phyloP scores from a whole-genome alignment of 208 protist genomes.

The Trypanosoma avium region DNA sequence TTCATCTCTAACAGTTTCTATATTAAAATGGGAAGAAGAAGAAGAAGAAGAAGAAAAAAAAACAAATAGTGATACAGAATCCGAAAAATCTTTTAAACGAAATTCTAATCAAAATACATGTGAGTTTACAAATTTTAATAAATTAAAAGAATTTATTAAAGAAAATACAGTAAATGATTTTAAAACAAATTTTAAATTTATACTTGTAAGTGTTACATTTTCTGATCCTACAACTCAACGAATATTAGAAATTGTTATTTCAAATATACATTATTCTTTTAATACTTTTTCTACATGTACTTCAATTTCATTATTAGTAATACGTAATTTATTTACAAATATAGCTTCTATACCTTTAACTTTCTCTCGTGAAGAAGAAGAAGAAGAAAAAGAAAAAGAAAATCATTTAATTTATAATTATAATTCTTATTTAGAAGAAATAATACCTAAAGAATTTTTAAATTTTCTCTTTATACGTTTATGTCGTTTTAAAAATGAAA shows the following conservation, averaged over 20 bases:
- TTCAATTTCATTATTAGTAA: constrained; percentile 14
- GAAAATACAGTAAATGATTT: background rate
- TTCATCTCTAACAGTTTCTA: constrained; percentile 2
- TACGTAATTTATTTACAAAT: constrained; percentile 16
- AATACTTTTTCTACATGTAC: constrained; percentile 2
- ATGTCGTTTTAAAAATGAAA: background rate
- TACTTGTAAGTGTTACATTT: constrained; percentile 20
- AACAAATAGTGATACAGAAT: background rate
- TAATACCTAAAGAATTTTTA: constrained; percentile 12
- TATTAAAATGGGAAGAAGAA: constrained; percentile 17
- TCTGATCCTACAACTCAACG: background rate
- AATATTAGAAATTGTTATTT: constrained; percentile 18
- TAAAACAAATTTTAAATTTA: background rate
- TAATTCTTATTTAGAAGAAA: too few relatives aligned
- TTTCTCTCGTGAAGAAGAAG: background rate
- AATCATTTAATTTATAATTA: too few relatives aligned
- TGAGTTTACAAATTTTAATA: constrained; percentile 7
- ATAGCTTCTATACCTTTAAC: background rate
- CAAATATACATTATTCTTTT: constrained; percentile 7
- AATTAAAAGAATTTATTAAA: constrained; percentile 12
- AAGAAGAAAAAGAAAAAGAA: too few relatives aligned
- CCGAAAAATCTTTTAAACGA: background rate
- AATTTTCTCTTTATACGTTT: constrained; percentile 17
- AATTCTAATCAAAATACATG: background rate
- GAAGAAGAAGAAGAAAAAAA: background rate